Base-by-base conservation (phyloP, 768 basidiomycete species). In the Amanita exitialis region DNA sequence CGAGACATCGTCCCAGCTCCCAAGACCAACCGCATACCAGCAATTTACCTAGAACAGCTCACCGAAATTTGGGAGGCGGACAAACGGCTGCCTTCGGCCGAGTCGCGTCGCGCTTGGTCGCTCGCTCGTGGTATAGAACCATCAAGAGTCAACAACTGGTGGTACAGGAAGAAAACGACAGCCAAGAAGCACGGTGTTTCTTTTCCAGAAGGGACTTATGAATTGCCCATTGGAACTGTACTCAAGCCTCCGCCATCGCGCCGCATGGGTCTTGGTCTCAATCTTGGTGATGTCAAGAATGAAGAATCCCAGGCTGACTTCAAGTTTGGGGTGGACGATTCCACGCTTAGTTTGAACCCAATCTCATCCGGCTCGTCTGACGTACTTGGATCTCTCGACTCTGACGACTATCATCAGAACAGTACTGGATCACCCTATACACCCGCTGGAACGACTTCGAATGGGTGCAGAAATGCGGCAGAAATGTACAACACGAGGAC, bases 41-140 rank as follows among this genome's bases (percentile, higher is more conserved):
- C 32, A n/a, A 27, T 51, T 18, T 44, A 51, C 42, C 35, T 67
- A 30, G 59, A 66, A 38, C 69, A 74, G 57, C 64, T 74, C 13
- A 37, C 52, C 6, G 37, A 27, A 1, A 65, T 72, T 34, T 74
- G 72, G 71, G 62, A 60, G 23, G 54, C 52, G 4, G 66, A 74
- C 47, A 59, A 55, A 39, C 66, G 71, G 18, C 67, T 69, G 16
- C 72, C 71, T 0, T 61, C 68, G n/a, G 53, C 57, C 7, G 54
- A 55, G 7, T 72, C 71, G 21, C 65, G 71, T 3, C 62, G 64
- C 10, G 62, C 65, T 6, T 73, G 72, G 72, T 65, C 69, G 4
- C 55, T 62, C 15, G 71, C 71, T 6, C 64, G 71, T 9, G 63
- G 65, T 36, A 41, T 73, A 46, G 60, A 63, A 23, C 69, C 69